phyloP scores from a whole-genome alignment of 2,329 filamentous ascomycete species.

The Pyrenochaeta sp. region DNA sequence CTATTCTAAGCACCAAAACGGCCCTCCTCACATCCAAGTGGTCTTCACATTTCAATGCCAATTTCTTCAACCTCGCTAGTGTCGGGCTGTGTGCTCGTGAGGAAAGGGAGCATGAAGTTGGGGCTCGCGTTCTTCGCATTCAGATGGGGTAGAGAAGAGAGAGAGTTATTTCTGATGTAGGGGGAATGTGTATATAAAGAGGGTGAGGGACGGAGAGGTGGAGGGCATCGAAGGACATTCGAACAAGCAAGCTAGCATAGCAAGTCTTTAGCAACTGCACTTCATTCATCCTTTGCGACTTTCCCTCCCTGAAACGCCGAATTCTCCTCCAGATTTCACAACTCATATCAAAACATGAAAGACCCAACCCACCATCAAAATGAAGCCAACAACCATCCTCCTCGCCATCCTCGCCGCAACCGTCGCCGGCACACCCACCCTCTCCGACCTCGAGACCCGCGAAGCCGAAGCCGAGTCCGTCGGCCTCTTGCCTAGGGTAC shows the following conservation, averaged over 20 bases:
- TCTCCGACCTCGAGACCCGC: conserved; percentile 3
- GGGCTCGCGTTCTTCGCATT: not conserved
- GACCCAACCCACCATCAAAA: not conserved
- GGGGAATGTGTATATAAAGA: no score
- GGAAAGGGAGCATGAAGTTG: no score
- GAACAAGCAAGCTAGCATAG: not conserved
- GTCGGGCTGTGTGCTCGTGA: no score
- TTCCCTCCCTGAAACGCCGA: no score
- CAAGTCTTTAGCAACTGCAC: not conserved
- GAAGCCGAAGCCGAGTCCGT: conserved; percentile 5
- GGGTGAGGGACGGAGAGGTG: no score
- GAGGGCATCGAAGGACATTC: no score
- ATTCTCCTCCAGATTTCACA: not conserved
- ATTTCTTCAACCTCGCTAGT: no score
- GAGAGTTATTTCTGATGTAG: no score
- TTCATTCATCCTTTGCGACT: no score
- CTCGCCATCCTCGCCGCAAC: conserved; percentile 1
- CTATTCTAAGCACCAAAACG: not conserved
- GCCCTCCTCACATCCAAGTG: not conserved
- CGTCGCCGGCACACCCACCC: conserved; percentile 1
- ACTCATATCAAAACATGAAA: not conserved
- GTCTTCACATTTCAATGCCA: no score
- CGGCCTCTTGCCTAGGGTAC: conserved; percentile 5
- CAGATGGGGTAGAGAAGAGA: not conserved
- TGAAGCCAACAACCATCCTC: conserved; percentile 4